These are phyloP conservation scores for Syzygium aqueum DNA, from an alignment of 345 rosid species.

Conservation along the genomic window DNA sequence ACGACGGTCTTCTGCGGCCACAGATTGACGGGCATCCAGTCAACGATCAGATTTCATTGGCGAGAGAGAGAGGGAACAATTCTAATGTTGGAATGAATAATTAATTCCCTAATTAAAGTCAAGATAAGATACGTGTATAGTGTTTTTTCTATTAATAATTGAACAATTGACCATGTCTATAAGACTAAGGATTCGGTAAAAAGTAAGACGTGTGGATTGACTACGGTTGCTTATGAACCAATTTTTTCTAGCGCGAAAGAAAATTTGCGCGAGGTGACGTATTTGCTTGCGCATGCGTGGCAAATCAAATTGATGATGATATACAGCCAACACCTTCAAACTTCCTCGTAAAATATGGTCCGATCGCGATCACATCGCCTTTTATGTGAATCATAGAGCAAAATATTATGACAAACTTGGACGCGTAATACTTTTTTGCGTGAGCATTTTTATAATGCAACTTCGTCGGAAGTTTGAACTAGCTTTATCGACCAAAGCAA, in stretches of 20 bases:
- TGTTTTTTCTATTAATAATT: not conserved
- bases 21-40: conserved; percentile 12
- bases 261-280: not conserved
- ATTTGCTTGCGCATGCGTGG: not conserved
- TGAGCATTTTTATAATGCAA: not conserved
- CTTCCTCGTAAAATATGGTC: not conserved
- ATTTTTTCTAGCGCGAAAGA: not conserved
- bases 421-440: not conserved
- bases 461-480: not conserved
- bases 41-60: not conserved
- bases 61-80: not conserved
- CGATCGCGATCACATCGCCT: not conserved
- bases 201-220: not conserved
- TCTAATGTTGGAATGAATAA: not conserved
- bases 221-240: not conserved
- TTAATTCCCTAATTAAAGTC: not conserved
- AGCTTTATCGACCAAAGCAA: not conserved
- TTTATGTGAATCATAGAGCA: not conserved
- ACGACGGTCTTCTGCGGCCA: conserved; percentile 14
- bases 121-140: not conserved
- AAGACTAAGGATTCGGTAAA: not conserved
- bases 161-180: not conserved
- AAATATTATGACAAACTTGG: not conserved
- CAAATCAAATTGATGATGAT: not conserved
- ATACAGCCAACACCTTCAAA: not conserved